Evolutionary conservation across 1,139 yeast genomes (phyloP), one percentile per base, ranked within the genome.

Genomic region (Candida labiduridarum): DNA sequence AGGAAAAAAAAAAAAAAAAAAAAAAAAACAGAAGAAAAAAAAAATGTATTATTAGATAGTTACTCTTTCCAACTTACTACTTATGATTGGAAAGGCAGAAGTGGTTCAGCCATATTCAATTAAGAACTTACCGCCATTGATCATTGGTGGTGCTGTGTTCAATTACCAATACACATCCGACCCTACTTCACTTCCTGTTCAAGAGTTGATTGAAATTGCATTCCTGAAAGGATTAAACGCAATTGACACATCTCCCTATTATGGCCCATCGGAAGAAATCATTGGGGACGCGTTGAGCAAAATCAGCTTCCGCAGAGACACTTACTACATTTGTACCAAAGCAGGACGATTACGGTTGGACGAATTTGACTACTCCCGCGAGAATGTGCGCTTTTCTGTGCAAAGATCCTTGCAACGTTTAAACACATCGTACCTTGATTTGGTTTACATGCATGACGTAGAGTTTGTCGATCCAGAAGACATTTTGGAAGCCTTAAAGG

Each of bases 221-320:
- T 85, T 90, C 59, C 69, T 72, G 19, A 65, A 74, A 25, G 97
- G 97, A 0, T 72, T 89, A 53, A 79, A 79, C 47, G 95, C 96
- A 1, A 72, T 92, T 41, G 98, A 94, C 63, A 90, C 97, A 0
- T 87, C 96, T 0, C 96, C 97, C 2, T 92, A 89, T 67, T 92
- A 92, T 63, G 98, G 97, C 0, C 91, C 91, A 0, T 88, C 96
- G 4, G 98, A 92, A 62, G 76, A 70, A 33, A 63, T 91, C 25
- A 66, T 89, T 3, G 98, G 98, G 0, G 56, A 73, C 9, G 94
- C 92, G 0, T 69, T 92, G 54, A 59, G 64, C 27, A 56, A 72
- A 9, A 61, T 84, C 38, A 58, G 61, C 5, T 77, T 63, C 62
- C 75, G 83, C 0, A 77, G 98, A 52, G 85, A 85, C 7, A 63